Evolutionary conservation across 257 asterid species (phyloP), one percentile per base, ranked within the genome.

Genomic region (Leptodermis oblonga): DNA sequence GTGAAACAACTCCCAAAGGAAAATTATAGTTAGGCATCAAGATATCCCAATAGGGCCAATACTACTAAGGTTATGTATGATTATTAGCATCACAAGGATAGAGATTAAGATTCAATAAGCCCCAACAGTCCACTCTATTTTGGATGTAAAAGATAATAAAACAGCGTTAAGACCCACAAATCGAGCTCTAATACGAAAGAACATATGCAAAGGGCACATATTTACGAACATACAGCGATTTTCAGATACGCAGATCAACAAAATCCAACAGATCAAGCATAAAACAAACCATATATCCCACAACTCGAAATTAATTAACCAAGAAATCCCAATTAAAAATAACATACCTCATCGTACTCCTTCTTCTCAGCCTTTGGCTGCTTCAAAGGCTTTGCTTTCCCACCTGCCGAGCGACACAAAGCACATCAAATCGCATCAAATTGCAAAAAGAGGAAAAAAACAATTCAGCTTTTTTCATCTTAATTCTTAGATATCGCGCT

Each of bases 311-410:
- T 55, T 53, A 18, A 69, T 25, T 22, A 34, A 55, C 31, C 5
- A 42, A 59, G 43, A 33, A 28, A 26, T 23, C 54, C 14, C 45
- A 22, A 31, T 31, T 18, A 1, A 18, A 22, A 31, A 20, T 20
- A 49, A 41, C 0, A 33, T 68, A 79, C 83, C 80, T 75, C 80
- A 30, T 72, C 77, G 36, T 71, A 75, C 3, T 75, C 83, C 59
- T 75, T 75, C 75, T 75, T 79, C 0, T 79, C 83, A 75, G 15
- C 64, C 83, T 79, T 79, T n/a, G 83, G 80, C 25, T 58, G 67
- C 80, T 79, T 79, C 80, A 79, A 71, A 56, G 83, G 83, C 80
- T 79, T 79, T 17, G 83, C 83, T 62, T 79, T 79, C 62, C 83
- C 83, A 70, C 83, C 82, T 78, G 68, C n/a, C n/a, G n/a, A n/a